Conservation (phyloP, 164 flowering plant species). For the Echeveria elegans region DNA sequence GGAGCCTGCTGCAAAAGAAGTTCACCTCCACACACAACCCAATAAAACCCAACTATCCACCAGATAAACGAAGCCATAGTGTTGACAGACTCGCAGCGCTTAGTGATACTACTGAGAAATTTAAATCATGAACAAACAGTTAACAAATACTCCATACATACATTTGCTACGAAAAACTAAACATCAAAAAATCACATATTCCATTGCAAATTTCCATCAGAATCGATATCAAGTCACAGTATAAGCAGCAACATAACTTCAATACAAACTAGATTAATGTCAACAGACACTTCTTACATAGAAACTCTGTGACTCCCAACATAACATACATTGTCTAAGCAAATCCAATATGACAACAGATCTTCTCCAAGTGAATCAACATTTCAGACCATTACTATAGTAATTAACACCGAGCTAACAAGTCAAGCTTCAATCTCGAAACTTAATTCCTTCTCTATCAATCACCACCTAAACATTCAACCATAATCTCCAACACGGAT, state of each 20-base stretch:
- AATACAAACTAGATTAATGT: not conserved
- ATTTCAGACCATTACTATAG: too few relatives aligned
- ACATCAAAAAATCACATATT: not conserved
- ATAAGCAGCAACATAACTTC: not conserved
- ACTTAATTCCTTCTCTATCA: not conserved
- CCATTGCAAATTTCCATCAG: not conserved
- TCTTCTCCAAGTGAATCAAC: too few relatives aligned
- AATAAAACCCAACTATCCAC: constrained; percentile 98
- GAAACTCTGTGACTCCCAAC: too few relatives aligned
- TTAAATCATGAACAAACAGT: constrained; percentile 13
- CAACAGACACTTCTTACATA: too few relatives aligned
- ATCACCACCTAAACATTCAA: too few relatives aligned
- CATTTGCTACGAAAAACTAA: too few relatives aligned
- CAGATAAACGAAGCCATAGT: constrained; percentile 86
- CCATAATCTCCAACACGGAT: too few relatives aligned
- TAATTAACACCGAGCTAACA: not conserved
- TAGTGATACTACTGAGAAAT: constrained; percentile 40
- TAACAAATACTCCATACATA: not conserved
- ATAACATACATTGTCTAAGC: too few relatives aligned
- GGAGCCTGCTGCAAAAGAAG: constrained; percentile 66
- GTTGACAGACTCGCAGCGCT: constrained; percentile 75
- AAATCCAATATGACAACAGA: not conserved
- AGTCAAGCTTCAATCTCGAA: too few relatives aligned
- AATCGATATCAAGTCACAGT: not conserved
- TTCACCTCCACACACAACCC: constrained; percentile 91